phyloP scores from a whole-genome alignment of 2,329 filamentous ascomycete species.

The Lecanicillium sp. region DNA sequence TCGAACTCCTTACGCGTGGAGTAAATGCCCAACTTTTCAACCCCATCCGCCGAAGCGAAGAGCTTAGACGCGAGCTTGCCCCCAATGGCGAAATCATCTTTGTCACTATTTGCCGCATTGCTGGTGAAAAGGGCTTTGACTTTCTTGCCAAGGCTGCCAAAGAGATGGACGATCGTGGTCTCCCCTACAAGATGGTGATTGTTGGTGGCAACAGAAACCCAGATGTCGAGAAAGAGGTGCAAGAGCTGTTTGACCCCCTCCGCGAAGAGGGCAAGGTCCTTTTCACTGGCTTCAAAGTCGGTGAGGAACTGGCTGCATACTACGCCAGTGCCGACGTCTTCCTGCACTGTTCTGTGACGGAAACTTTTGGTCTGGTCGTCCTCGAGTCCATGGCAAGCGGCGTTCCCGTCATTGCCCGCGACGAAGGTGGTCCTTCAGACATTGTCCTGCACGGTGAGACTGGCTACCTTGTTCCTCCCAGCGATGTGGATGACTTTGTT shows the following conservation, averaged over 20 bases:
- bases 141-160: conserved; percentile 51
- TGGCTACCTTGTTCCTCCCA: conserved; percentile 51
- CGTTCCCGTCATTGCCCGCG: conserved; percentile 59
- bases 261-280: conserved; percentile 42
- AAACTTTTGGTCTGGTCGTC: conserved; percentile 64
- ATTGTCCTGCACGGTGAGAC: conserved; percentile 52
- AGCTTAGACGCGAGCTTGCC: conserved; percentile 45
- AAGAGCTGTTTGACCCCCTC: conserved; percentile 47
- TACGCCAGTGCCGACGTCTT: conserved; percentile 65
- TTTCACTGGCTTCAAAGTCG: conserved; percentile 59
- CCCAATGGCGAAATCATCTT: conserved; percentile 57
- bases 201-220: conserved; percentile 61
- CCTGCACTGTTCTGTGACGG: conserved; percentile 61
- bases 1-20: conserved; percentile 54
- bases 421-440: conserved; percentile 62
- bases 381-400: conserved; percentile 65
- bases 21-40: conserved; percentile 57
- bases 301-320: conserved; percentile 51
- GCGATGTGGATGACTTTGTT: conserved; percentile 53
- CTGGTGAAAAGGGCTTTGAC: conserved; percentile 63
- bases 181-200: conserved; percentile 56
- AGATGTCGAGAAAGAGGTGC: conserved; percentile 52
- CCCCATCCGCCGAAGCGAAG: conserved; percentile 41
- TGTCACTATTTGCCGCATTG: conserved; percentile 57
- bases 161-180: conserved; percentile 43